Base-by-base conservation (phyloP, 768 basidiomycete species). In the Ramaria sp. region DNA sequence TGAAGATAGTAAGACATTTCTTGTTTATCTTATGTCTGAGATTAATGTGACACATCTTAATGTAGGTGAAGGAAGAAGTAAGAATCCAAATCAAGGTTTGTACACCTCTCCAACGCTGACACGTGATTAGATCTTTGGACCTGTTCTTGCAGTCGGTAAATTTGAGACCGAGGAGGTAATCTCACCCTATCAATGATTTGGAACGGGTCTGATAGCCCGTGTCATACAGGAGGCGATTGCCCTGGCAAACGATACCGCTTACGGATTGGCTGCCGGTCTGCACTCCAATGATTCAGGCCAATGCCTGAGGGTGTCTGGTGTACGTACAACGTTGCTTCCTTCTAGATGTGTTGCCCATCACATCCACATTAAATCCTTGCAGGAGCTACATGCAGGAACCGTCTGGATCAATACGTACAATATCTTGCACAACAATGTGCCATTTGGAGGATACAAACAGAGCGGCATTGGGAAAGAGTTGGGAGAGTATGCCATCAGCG, bases 331-430 rank as follows among this genome's bases (percentile, higher is more conserved):
- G 9, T 28, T 20, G 3, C 7, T 48, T 47, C 24, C 24, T 10
- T 10, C 10, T 49, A 15, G 9, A 30, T 36, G 15, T 16, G n/a
- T 32, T 13, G 3, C 20, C 22, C 39, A 18, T 4, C 5, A 5
- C 42, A 43, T 5, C 2, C 28, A 15, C 15, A n/a, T n/a, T n/a
- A n/a, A n/a, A 7, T 47, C 53, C 2, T 48, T 34, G 9, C 79
- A 79, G 38, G 83, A 82, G 42, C 73, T 98, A 51, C 85, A 95
- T 62, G 89, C 92, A 20, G 94, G 94, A 58, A 94, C 88, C 25
- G 88, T 91, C 39, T 96, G 93, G 92, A 78, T 93, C 57, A 97
- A 97, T 67, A 84, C 90, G 63, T 94, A 92, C 70, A 87, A 85
- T 63, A 39, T 86, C 12, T 67, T 95, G 54, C 78, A 79, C 69